Base-by-base conservation (phyloP, 2,329 filamentous ascomycete species). In the Colletotrichum graminicola region DNA sequence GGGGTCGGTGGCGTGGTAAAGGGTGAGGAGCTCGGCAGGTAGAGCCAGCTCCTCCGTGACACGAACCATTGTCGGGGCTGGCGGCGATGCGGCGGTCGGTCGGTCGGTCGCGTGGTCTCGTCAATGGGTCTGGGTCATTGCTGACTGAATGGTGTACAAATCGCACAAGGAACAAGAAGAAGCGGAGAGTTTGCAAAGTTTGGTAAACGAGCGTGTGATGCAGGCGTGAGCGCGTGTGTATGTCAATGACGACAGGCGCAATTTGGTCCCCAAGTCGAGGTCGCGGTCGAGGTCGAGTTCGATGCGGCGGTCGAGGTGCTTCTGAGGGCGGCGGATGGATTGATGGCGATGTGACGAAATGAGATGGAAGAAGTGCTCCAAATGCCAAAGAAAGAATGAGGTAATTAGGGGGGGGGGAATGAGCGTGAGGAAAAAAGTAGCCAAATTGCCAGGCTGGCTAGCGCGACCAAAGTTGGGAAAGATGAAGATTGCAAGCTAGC, bases 1-100 rank as follows among this genome's bases (percentile, higher is more conserved):
- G 73, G 94, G 90, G 82, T 99, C 96, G 80, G 91, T 92, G 76
- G 94, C 91, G 83, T 97, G 92, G 87, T 97, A 98, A 78, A 98
- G 93, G 79, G 90, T 91, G 81, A 98, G 89, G 80, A 93, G 88
- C 81, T 95, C 93, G 80, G 93, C 87, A 81, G 93, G 92, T 81
- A 97, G 88, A 78, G 90, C 90, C 85, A 94, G 89, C 82, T 94
- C 91, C 75, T 92, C 90, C 77, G 90, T 92, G 81, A 95, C 89
- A 84, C 92, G 90, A 85, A 95, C 93, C 94, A 97, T 97, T 84
- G 83, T 87, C 80, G 80, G 51, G 55, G 59, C 79, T 81, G 75
- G 76, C 73, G 75, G 74, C 67, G 47, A 62, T 49, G 63, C 55
- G 65, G 54, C 54, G 54, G 54, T 55, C 52, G 29, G 52, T 55